Conservation (phyloP, 305 asterid species). For the Ruellia speciosa region DNA sequence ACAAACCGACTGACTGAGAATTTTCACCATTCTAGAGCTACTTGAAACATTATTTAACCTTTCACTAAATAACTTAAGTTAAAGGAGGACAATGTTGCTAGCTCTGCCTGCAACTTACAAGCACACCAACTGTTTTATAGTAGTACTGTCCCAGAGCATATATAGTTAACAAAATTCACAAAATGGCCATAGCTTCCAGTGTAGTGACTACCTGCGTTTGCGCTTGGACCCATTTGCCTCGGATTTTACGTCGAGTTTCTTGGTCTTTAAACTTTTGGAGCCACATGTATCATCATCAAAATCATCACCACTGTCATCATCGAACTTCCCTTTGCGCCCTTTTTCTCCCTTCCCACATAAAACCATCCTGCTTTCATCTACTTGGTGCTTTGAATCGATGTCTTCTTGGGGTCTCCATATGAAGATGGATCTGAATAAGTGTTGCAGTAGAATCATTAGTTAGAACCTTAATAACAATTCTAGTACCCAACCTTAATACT, state of each 20-base stretch:
- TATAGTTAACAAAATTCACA: too few relatives aligned
- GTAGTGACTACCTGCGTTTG: conserved; percentile 21
- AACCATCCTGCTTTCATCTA: conserved; percentile 41
- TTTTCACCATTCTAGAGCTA: too few relatives aligned
- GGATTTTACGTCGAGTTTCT: conserved; percentile 36
- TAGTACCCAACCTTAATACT: neutral
- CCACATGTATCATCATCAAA: conserved; percentile 33
- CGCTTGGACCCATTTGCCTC: conserved; percentile 30
- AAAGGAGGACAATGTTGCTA: too few relatives aligned
- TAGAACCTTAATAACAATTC: neutral
- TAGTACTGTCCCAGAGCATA: too few relatives aligned
- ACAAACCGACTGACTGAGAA: too few relatives aligned
- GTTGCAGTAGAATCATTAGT: conserved; percentile 3
- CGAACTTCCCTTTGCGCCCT: conserved; percentile 34
- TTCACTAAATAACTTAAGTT: too few relatives aligned
- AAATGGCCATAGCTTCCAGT: too few relatives aligned
- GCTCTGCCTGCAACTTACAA: too few relatives aligned
- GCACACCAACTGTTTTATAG: too few relatives aligned
- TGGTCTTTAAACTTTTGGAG: conserved; percentile 37
- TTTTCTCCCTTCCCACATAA: conserved; percentile 54
- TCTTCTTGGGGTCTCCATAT: conserved; percentile 72
- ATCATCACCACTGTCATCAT: conserved; percentile 55
- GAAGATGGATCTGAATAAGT: conserved; percentile 63
- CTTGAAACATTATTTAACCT: too few relatives aligned
- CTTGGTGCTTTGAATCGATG: conserved; percentile 32